Evolutionary conservation across 331 rosid species (phyloP).

Genomic region (Spiraea crenata): DNA sequence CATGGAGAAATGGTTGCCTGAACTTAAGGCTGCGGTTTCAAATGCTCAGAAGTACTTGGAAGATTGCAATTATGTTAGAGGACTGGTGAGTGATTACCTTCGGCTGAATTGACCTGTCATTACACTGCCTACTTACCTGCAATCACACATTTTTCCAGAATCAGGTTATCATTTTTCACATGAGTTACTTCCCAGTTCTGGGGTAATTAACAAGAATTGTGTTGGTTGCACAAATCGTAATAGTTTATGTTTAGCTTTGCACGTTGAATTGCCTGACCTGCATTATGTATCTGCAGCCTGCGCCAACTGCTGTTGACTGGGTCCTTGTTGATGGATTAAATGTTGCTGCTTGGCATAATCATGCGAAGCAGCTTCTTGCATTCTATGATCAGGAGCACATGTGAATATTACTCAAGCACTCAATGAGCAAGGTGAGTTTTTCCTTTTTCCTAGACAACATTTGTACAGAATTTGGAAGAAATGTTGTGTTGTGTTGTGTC

Average conservation of each 20-base stretch:
- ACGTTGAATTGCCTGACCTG: conserved; percentile 14
- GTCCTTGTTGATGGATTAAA: conserved; percentile 79
- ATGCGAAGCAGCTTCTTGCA: conserved; percentile 90
- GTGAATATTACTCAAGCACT: conserved; percentile 38
- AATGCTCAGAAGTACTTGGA: conserved; percentile 87
- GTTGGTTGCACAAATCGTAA: neutral
- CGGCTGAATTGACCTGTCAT: neutral
- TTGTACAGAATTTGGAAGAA: too few species aligned
- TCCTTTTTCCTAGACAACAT: too few species aligned
- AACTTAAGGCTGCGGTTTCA: conserved; percentile 63
- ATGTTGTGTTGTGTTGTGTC: too few species aligned
- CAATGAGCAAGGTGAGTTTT: conserved; percentile 1
- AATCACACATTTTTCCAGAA: neutral
- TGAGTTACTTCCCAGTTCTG: neutral
- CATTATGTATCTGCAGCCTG: conserved; percentile 57
- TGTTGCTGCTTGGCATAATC: conserved; percentile 92
- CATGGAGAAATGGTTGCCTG: conserved; percentile 87
- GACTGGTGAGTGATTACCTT: conserved; percentile 65
- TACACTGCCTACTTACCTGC: neutral
- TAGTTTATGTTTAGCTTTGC: neutral
- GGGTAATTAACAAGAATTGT: neutral
- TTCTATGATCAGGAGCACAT: conserved; percentile 77
- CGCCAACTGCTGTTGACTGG: conserved; percentile 93
- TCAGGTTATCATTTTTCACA: neutral
- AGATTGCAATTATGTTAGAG: conserved; percentile 84